Evolutionary conservation across 106 monocot genomes (phyloP).

Genomic region (Vanilla planifolia): DNA sequence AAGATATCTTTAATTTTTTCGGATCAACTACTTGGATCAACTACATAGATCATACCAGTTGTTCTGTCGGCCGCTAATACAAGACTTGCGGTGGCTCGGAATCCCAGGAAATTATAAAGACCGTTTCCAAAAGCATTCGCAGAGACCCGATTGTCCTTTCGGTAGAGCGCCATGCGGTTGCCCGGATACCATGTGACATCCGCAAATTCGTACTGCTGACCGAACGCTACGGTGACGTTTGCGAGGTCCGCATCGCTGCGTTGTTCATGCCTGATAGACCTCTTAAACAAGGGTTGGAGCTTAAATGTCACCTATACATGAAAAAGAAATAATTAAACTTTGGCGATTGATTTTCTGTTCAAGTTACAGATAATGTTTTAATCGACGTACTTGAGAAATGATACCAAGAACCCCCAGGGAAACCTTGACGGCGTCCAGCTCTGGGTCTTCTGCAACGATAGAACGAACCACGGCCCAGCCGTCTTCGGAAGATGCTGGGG

Average conservation of each 20-base stretch:
- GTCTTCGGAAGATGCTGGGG: constrained; percentile 10
- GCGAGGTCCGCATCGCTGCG: constrained; percentile 20
- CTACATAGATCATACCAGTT: constrained; percentile 11
- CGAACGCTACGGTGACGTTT: constrained; percentile 12
- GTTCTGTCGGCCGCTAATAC: constrained; percentile 12
- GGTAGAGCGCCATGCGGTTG: constrained; percentile 32
- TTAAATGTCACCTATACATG: constrained; percentile 38
- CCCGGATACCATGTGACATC: constrained; percentile 52
- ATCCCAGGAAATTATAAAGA: constrained; percentile 28
- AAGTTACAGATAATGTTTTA: too few relatives aligned
- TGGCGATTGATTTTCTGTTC: neutral
- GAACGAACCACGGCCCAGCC: constrained; percentile 21
- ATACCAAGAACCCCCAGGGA: constrained; percentile 49
- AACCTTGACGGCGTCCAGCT: constrained; percentile 41
- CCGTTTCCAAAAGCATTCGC: constrained; percentile 30
- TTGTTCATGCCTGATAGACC: constrained; percentile 20
- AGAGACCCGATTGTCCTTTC: constrained; percentile 39
- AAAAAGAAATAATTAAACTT: neutral
- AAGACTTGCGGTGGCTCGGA: constrained; percentile 11
- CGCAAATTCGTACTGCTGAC: constrained; percentile 40
- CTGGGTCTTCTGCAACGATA: constrained; percentile 17
- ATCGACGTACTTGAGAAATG: constrained; percentile 36
- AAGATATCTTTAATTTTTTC: neutral
- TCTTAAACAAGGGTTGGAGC: constrained; percentile 45
- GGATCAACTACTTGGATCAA: too few relatives aligned